These are phyloP conservation scores for Camelina sativa DNA, from an alignment of 345 rosid genomes.

Conservation along the genomic window DNA sequence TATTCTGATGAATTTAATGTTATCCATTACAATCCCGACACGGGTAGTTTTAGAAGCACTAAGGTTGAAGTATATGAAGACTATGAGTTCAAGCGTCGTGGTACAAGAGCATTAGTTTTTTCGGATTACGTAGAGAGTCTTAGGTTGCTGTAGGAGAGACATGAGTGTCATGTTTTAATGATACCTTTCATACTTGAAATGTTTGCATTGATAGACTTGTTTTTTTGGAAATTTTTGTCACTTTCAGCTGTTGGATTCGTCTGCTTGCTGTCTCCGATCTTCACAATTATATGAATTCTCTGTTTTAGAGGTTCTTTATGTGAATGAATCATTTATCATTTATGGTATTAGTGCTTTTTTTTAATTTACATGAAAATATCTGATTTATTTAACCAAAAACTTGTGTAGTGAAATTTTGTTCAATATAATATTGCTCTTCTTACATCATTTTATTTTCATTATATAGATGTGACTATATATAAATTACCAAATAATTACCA, in stretches of 20 bases:
- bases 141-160: constrained; percentile 1
- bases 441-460: no score
- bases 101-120: background rate
- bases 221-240: background rate
- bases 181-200: background rate
- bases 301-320: background rate
- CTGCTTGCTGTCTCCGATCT: background rate
- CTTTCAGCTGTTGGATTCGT: background rate
- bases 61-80: background rate
- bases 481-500: no score
- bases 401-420: no score
- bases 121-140: background rate
- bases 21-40: background rate
- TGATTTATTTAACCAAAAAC: no score
- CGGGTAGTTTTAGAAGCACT: background rate
- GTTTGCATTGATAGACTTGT: background rate
- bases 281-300: background rate
- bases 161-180: background rate
- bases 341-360: no score
- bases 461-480: no score
- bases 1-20: background rate
- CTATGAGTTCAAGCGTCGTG: background rate
- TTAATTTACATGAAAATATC: no score
- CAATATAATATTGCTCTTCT: no score
- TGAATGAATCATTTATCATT: background rate